A percentile compares a stretch with the other conserved stretches of the same genome.
Evolutionary conservation across 306 rosid genomes (phyloP).

Genomic region (Cucurbita argyrosperma): DNA sequence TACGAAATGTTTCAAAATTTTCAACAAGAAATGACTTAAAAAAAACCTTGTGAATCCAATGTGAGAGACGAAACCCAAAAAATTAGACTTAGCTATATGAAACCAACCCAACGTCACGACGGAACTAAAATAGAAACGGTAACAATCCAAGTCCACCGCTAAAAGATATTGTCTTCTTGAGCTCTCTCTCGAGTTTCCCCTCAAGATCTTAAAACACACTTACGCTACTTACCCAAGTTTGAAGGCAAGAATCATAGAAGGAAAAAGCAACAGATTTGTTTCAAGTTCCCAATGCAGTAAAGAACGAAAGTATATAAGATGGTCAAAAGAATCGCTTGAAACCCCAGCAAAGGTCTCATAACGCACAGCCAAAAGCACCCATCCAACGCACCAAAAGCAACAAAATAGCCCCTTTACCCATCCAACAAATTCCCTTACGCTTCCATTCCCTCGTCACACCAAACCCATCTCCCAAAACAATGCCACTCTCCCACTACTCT

Average conservation of each 20-base stretch:
- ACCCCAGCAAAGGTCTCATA: background rate
- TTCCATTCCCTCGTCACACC: background rate
- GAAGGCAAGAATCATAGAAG: background rate
- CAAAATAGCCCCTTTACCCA: background rate
- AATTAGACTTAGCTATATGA: too few relatives aligned
- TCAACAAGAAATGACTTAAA: too few relatives aligned
- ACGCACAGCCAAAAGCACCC: background rate
- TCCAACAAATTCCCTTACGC: background rate
- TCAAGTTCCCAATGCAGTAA: background rate
- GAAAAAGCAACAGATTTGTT: background rate
- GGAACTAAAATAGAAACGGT: too few relatives aligned
- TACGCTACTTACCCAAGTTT: background rate
- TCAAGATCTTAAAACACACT: too few relatives aligned
- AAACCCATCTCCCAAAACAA: background rate
- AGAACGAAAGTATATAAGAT: background rate
- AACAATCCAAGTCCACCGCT: too few relatives aligned
- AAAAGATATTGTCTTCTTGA: too few relatives aligned
- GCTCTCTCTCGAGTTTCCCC: too few relatives aligned
- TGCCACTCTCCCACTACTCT: background rate
- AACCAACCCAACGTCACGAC: too few relatives aligned
- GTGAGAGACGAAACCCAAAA: too few relatives aligned
- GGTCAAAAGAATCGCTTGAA: constrained; percentile 4
- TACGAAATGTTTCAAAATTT: too few relatives aligned
- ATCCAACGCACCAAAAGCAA: background rate
- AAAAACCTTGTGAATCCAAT: too few relatives aligned